Base-by-base conservation (phyloP, 2,329 filamentous ascomycete genomes). In the Nannizziopsis arthrosporioides region DNA sequence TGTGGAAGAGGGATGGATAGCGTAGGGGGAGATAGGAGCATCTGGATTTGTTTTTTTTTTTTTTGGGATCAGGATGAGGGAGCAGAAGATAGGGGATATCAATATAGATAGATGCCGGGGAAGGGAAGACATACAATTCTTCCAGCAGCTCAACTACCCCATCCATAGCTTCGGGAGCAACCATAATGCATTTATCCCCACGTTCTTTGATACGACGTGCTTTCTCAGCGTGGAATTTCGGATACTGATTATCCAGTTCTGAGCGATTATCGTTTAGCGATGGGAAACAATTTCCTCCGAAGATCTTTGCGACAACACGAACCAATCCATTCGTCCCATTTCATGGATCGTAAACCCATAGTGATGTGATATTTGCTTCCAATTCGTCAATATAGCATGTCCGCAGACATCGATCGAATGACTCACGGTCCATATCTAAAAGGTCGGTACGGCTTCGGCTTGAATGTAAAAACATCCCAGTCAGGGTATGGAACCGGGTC, bases 221-320 rank as follows among this genome's bases (percentile, higher is more conserved):
- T 65, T 93, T 93, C 54, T 82, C 76, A 30, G 73, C 73, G 64
- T 93, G 85, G 61, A 74, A 93, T 46, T 76, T 77, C 1, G 80
- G 73, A 61, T 78, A 93, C 41, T 89, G 75, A 59, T 84, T 89
- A 65, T 93, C 87, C 19, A 93, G 75, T 65, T 93, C 84, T 74
- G 48, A 12, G 15, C 31, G 2, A 10, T 19, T 6, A 39, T 37
- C 10, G 35, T 38, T 17, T 19, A 17, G 14, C 38, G 22, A 27
- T 27, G 22, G 7, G 22, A 27, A 3, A 17, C 34, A 14, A 8
- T 18, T 32, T 9, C 6, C 8, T 10, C 5, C n/a, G 9, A n/a
- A 4, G 6, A 14, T 47, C 5, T 11, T 36, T 31, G 9, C 32
- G 19, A 15, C 2, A 19, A 40, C 55, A 47, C 50, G n/a, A n/a